Conservation (phyloP, 345 rosid species). For the Psidium friedrichsthalianum region DNA sequence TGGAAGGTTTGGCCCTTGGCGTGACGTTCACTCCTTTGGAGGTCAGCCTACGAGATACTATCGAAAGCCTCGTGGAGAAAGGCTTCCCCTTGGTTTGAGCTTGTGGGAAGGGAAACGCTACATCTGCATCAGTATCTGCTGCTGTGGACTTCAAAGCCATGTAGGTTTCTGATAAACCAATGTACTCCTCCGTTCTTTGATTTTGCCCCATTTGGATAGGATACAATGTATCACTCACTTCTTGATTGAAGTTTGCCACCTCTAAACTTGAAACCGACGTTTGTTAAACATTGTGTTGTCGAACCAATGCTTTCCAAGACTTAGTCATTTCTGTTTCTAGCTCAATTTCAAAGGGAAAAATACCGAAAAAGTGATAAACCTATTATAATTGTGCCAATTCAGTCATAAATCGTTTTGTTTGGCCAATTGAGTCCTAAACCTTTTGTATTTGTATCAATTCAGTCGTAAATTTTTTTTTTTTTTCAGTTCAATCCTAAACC, state of each 20-base stretch:
- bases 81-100: neutral
- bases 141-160: neutral
- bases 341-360: too few species aligned
- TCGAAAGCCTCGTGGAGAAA: neutral
- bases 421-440: too few species aligned
- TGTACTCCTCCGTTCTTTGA: neutral
- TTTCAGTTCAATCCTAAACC: too few species aligned
- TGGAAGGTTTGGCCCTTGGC: slow-evolving; percentile 10
- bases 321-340: too few species aligned
- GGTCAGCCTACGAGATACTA: slow-evolving; percentile 5
- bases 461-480: too few species aligned
- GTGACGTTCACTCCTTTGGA: slow-evolving; percentile 11
- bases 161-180: neutral
- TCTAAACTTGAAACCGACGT: neutral
- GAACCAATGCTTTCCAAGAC: too few species aligned
- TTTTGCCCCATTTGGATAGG: neutral
- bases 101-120: neutral
- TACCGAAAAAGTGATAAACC: too few species aligned
- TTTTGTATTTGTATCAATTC: too few species aligned
- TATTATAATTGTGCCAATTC: too few species aligned
- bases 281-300: neutral
- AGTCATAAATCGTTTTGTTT: too few species aligned
- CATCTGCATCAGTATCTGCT: neutral
- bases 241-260: neutral
- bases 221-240: neutral